Percentiles rank a stretch among this genome's conserved stretches.
Conservation (phyloP, 768 basidiomycete genomes). For the Pisolithus marmoratus region DNA sequence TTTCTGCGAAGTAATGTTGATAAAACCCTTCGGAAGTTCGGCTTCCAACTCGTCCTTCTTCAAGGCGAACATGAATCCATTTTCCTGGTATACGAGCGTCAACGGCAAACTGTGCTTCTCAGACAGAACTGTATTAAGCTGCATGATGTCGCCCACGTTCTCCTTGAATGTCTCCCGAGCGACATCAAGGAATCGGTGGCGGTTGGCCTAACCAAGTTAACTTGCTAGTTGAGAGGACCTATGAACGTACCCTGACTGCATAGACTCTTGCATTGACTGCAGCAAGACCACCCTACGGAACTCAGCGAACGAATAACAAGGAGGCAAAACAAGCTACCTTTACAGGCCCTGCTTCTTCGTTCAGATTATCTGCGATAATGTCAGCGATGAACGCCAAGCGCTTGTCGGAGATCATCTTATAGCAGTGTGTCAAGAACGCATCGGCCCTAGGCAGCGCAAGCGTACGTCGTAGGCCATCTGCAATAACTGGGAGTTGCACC, state of each 20-base stretch:
- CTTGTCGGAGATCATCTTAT: slow-evolving; percentile 70
- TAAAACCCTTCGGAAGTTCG: slow-evolving; percentile 62
- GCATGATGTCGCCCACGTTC: slow-evolving; percentile 82
- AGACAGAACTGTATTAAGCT: slow-evolving; percentile 52
- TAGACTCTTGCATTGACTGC: slow-evolving; percentile 81
- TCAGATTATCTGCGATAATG: slow-evolving; percentile 57
- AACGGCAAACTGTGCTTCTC: slow-evolving; percentile 63
- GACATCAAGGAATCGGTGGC: slow-evolving; percentile 83
- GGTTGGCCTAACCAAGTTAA: slow-evolving; percentile 49
- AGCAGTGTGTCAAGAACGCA: neutral
- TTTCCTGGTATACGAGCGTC: slow-evolving; percentile 63
- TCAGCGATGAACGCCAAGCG: slow-evolving; percentile 58
- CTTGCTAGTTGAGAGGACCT: neutral
- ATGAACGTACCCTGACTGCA: slow-evolving; percentile 60
- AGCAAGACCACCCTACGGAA: slow-evolving; percentile 56
- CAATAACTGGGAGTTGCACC: slow-evolving; percentile 55
- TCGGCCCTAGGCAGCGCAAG: neutral
- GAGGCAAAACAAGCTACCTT: slow-evolving; percentile 42
- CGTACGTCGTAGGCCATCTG: slow-evolving; percentile 55
- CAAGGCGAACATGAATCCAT: slow-evolving; percentile 67
- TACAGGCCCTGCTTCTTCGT: slow-evolving; percentile 57
- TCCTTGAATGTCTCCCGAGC: slow-evolving; percentile 94
- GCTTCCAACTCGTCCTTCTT: slow-evolving; percentile 51
- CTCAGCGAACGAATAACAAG: neutral
- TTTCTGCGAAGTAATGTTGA: slow-evolving; percentile 61